phyloP scores from a whole-genome alignment of 106 monocot genomes.

The Iris macrosiphon region DNA sequence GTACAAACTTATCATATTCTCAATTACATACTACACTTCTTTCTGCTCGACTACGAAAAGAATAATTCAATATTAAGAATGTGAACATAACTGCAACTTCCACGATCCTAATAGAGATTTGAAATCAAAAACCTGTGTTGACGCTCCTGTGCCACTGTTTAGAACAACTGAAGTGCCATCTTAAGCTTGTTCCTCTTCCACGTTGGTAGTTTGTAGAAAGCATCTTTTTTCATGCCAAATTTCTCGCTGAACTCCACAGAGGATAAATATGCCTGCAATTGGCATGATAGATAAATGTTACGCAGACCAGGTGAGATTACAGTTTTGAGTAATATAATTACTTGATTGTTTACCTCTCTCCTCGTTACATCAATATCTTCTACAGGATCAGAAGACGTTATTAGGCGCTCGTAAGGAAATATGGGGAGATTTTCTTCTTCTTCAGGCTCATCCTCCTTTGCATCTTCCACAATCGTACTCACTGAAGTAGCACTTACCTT shows the following conservation, averaged over 20 bases:
- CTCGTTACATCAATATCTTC: slow-evolving; percentile 19
- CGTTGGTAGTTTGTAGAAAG: slow-evolving; percentile 25
- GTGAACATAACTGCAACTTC: no score
- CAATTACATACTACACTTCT: no score
- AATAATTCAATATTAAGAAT: no score
- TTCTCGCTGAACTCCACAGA: slow-evolving; percentile 18
- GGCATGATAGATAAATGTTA: background rate
- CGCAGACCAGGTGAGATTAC: background rate
- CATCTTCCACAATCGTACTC: background rate
- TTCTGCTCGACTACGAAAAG: no score
- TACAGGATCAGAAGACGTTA: slow-evolving; percentile 4
- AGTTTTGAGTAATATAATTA: background rate
- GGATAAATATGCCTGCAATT: slow-evolving; percentile 24
- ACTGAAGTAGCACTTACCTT: no score
- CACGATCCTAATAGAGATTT: no score
- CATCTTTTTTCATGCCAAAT: slow-evolving; percentile 23
- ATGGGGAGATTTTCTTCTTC: slow-evolving; percentile 4
- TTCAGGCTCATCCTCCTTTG: background rate
- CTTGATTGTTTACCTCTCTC: slow-evolving; percentile 17
- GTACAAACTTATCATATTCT: no score
- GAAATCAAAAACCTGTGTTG: no score
- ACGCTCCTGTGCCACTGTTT: no score
- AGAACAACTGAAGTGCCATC: slow-evolving; percentile 16
- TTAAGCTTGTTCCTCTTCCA: slow-evolving; percentile 36
- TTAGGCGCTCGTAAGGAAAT: slow-evolving; percentile 27